Percentiles rank a stretch among this genome's conserved stretches.
Conservation (phyloP, 2,329 filamentous ascomycete genomes). For the Colletotrichum zoysiae region DNA sequence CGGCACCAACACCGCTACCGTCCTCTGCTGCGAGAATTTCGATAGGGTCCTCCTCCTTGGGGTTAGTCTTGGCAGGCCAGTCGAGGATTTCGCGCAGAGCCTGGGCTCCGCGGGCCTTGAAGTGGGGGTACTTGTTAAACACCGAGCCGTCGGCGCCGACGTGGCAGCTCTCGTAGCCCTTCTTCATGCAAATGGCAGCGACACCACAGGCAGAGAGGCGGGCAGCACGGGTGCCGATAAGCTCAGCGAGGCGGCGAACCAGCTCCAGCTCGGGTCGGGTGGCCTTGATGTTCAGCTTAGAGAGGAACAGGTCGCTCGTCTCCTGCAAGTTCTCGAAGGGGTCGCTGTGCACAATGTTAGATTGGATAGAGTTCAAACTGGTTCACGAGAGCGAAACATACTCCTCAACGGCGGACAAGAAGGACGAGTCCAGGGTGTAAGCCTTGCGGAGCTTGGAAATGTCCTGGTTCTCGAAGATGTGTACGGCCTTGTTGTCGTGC, state of each 20-base stretch:
- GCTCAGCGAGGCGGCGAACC: constrained; percentile 87
- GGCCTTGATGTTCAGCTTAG: constrained; percentile 78
- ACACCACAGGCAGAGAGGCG: constrained; percentile 95
- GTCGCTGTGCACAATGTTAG: constrained; percentile 67
- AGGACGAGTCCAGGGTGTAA: constrained; percentile 92
- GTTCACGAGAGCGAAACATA: constrained; percentile 57
- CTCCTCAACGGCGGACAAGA: constrained; percentile 93
- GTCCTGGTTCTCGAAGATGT: constrained; percentile 88
- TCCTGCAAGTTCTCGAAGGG: constrained; percentile 96
- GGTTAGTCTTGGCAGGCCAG: constrained; percentile 80
- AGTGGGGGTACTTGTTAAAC: constrained; percentile 99
- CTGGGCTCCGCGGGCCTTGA: constrained; percentile 90
- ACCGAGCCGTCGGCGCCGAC: constrained; percentile 97
- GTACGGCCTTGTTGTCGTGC: constrained; percentile 79
- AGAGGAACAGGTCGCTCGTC: constrained; percentile 84
- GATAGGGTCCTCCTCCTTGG: constrained; percentile 85
- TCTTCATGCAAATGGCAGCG: constrained; percentile 97
- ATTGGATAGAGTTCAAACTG: not conserved
- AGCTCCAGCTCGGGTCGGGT: constrained; percentile 88
- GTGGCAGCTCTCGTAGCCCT: constrained; percentile 87
- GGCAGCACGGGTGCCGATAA: constrained; percentile 94
- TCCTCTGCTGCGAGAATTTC: constrained; percentile 93
- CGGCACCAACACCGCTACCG: constrained; percentile 95
- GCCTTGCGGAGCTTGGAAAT: constrained; percentile 84
- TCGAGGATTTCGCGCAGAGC: constrained; percentile 96